Evolutionary conservation across 1,284 basidiomycete genomes (phyloP), one percentile per base, ranked within the genome.

Genomic region (Trichosporon coremiiforme): DNA sequence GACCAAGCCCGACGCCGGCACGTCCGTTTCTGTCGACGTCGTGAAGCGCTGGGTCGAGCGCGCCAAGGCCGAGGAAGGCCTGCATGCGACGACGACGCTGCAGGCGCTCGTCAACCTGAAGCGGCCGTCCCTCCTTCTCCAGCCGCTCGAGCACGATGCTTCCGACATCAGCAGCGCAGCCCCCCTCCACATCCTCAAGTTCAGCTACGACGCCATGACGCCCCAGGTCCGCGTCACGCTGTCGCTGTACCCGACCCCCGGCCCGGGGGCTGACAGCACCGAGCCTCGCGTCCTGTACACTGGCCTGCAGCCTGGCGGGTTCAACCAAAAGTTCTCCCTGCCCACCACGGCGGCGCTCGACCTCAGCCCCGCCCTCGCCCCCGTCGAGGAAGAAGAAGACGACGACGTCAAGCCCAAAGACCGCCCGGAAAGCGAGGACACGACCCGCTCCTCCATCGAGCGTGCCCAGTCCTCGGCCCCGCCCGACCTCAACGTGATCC

Each of bases 71-170:
- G 82, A 82, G 84, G 89, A 92, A 87, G 83, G 88, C 15, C 87
- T 89, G 9, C 90, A 93, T 76, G 89, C 92, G 0, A 95, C 93
- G 0, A 95, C 93, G 0, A 95, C 93, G 1, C 86, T 95, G 0
- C 93, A 95, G 84, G 93, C 93, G 0, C 87, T 94, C 36, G 93
- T 95, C 72, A 95, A 95, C 78, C 88, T 95, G 76, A 95, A 95
- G 80, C 88, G 93, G 8, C 94, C 93, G 0, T 90, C 91, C 89
- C 68, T 90, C 87, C 62, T 87, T 89, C 60, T 91, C 87, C 41
- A 92, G 89, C n/a, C 86, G 89, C 63, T 84, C 86, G 78, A 80
- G 6, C 68, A 71, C 17, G 86, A 88, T 60, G 85, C 77, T 31
- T n/a, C 15, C 31, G 57, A 62, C 57, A 62, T 62, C 31, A n/a